Base-by-base conservation (phyloP, 495 filamentous ascomycete species). In the Ascobolus immersus region DNA sequence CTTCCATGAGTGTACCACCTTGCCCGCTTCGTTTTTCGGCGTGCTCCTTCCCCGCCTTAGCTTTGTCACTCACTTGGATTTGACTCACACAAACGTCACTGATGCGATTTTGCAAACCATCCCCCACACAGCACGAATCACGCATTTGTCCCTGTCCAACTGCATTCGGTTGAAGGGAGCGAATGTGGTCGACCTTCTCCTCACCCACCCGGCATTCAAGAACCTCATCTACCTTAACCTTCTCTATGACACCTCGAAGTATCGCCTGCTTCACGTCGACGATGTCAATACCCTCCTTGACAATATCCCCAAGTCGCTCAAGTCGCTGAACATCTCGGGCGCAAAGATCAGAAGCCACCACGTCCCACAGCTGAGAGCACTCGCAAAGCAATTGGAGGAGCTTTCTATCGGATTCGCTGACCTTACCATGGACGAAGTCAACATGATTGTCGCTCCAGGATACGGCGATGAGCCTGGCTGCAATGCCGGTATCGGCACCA, bases 321-420 rank as follows among this genome's bases (percentile, higher is more conserved):
- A 64, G 17, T 79, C 72, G 19, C 58, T 90, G 33, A 84, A 77
- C 49, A 52, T 90, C 18, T 78, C 71, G 24, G 79, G 79, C 17
- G 68, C 66, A 38, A 69, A 67, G 47, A 71, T 86, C 52, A 62
- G 60, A 19, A 51, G 62, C 0, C 56, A 58, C 4, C 77, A 84
- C 43, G 58, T 74, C 8, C 56, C 67, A 3, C 53, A 70, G 12
- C 52, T 90, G 19, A 53, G 57, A n/a, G 39, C 69, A 4, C 52
- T 84, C 38, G 75, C 74, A 17, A 78, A 78, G 48, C 73, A 81
- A 39, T 48, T 89, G 21, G 75, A 86, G 48, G 79, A 86, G 47
- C 54, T 90, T 19, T 67, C 75, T 6, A 48, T 86, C 12, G 75
- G 74, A 29, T 60, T 53, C 9, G 67, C 75, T 0, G 62, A 75